phyloP scores from a whole-genome alignment of 2,329 filamentous ascomycete genomes.

The Acrodontium crateriforme region DNA sequence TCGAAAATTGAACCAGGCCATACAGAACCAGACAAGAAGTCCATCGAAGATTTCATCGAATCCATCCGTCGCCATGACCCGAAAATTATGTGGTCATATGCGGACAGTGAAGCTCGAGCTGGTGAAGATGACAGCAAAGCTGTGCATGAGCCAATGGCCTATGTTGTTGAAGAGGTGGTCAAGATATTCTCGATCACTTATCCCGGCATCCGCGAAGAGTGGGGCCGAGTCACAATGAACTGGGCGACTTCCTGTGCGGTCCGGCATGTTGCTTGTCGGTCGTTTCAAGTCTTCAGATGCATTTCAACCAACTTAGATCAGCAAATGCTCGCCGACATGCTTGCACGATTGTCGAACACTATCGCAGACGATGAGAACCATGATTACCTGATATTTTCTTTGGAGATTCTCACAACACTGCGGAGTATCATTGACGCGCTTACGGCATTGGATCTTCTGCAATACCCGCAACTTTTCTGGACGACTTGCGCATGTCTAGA shows the following conservation, averaged over 20 bases:
- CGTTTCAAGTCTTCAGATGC: slow-evolving; percentile 93
- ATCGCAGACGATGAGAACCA: slow-evolving; percentile 79
- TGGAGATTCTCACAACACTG: slow-evolving; percentile 91
- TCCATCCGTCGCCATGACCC: slow-evolving; percentile 71
- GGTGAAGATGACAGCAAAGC: slow-evolving; percentile 52
- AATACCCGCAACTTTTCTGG: slow-evolving; percentile 97
- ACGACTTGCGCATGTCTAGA: slow-evolving; percentile 91
- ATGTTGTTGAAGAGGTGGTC: slow-evolving; percentile 68
- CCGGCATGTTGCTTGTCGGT: slow-evolving; percentile 84
- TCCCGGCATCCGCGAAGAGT: slow-evolving; percentile 76
- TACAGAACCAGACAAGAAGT: slow-evolving; percentile 48
- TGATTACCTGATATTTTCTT: slow-evolving; percentile 91
- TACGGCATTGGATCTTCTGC: slow-evolving; percentile 61
- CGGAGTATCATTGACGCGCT: slow-evolving; percentile 83
- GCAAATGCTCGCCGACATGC: slow-evolving; percentile 91
- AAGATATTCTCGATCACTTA: slow-evolving; percentile 74
- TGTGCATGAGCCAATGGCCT: slow-evolving; percentile 77
- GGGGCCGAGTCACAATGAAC: slow-evolving; percentile 76
- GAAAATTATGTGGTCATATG: slow-evolving; percentile 83
- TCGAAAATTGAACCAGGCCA: slow-evolving; percentile 57
- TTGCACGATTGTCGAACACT: slow-evolving; percentile 86
- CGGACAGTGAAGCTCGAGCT: slow-evolving; percentile 68
- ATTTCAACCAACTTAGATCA: slow-evolving; percentile 67
- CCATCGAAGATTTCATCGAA: slow-evolving; percentile 80
- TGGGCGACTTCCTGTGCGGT: slow-evolving; percentile 98